Evolutionary conservation across 768 basidiomycete genomes (phyloP).

Genomic region (Sporobolomyces pararoseus): DNA sequence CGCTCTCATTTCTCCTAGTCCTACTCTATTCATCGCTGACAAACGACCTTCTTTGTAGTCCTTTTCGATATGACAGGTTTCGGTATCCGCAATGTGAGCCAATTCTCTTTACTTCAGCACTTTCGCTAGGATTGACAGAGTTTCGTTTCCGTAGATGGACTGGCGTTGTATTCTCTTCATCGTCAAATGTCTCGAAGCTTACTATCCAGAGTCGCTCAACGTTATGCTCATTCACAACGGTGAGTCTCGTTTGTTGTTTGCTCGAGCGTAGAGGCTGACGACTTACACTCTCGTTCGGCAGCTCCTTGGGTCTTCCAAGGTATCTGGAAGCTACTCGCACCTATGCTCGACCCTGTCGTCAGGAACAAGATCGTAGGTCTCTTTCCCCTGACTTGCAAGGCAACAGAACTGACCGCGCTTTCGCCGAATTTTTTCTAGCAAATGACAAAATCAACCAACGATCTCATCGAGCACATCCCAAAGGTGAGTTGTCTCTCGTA

Average conservation of each 20-base stretch:
- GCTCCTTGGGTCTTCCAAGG: constrained; percentile 43
- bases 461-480: constrained; percentile 22
- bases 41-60: neutral
- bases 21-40: neutral
- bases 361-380: constrained; percentile 41
- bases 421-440: constrained; percentile 8
- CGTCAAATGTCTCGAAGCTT: constrained; percentile 39
- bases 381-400: neutral
- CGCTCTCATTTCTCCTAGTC: neutral
- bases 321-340: constrained; percentile 42
- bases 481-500: neutral
- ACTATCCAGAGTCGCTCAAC: constrained; percentile 43
- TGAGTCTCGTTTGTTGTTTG: neutral
- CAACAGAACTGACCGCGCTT: neutral
- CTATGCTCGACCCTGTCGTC: constrained; percentile 44
- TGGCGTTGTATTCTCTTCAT: constrained; percentile 37
- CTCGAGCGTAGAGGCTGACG: neutral
- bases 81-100: constrained; percentile 36
- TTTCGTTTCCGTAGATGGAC: constrained; percentile 1
- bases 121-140: neutral
- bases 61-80: constrained; percentile 44
- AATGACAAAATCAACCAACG: constrained; percentile 32
- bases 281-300: neutral
- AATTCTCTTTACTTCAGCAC: neutral
- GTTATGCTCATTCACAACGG: constrained; percentile 40